These are phyloP conservation scores for Jaltomata sinuosa DNA, from an alignment of 257 asterid genomes.

Conservation along the genomic window DNA sequence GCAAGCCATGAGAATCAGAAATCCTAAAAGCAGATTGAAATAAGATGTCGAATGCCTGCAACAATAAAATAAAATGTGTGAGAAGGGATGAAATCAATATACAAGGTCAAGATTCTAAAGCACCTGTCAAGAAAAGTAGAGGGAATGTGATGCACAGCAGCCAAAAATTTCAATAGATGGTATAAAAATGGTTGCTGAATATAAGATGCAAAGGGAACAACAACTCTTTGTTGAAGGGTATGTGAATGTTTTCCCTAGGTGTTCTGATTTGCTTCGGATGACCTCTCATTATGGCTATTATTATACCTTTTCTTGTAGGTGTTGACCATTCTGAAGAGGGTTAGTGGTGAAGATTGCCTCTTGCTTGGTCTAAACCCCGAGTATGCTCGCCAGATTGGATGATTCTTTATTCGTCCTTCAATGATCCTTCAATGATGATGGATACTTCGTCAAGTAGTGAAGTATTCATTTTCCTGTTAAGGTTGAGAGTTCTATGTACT, in stretches of 20 bases:
- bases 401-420: constrained; percentile 95
- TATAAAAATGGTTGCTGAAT: constrained; percentile 93
- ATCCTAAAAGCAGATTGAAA: constrained; percentile 67
- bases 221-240: constrained; percentile 84
- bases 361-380: constrained; percentile 73
- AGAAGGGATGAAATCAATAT: constrained; percentile 85
- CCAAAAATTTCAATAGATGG: constrained; percentile 89
- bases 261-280: not conserved
- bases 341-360: constrained; percentile 80
- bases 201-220: constrained; percentile 59
- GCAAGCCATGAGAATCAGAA: constrained; percentile 70
- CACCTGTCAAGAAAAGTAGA: constrained; percentile 58
- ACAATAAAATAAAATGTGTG: constrained; percentile 70
- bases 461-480: constrained; percentile 28
- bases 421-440: constrained; percentile 98
- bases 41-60: constrained; percentile 74
- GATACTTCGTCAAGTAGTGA: constrained; percentile 97
- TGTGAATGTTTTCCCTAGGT: not conserved
- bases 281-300: not conserved
- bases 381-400: constrained; percentile 99
- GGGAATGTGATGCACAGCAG: constrained; percentile 98
- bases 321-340: constrained; percentile 74
- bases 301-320: constrained; percentile 42
- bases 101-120: constrained; percentile 64
- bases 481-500: not conserved